Percentiles rank a stretch among this genome's conserved stretches.
Conservation (phyloP, 1,284 basidiomycete genomes). For the Rhizoctonia solani region DNA sequence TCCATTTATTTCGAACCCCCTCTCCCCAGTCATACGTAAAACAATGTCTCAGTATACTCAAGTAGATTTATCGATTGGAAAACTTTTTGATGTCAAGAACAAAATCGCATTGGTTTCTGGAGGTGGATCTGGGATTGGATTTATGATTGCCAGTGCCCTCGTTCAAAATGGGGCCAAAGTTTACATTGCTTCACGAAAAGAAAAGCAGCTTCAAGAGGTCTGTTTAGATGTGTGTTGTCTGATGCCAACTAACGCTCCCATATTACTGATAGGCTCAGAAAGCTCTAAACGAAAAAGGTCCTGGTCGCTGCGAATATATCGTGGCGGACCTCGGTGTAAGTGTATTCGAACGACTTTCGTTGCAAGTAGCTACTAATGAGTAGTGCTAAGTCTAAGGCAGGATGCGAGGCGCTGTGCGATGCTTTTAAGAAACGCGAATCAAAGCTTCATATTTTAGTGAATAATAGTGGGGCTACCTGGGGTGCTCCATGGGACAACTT, state of each 20-base stretch:
- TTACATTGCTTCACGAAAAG: constrained; percentile 85
- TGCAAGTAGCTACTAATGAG: background rate
- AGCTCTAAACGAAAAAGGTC: constrained; percentile 61
- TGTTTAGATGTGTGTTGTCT: constrained; percentile 39
- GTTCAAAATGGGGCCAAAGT: constrained; percentile 82
- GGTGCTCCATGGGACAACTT: constrained; percentile 74
- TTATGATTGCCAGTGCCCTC: constrained; percentile 79
- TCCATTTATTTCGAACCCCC: too few species aligned
- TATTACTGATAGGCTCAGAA: constrained; percentile 2
- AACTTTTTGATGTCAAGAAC: constrained; percentile 73
- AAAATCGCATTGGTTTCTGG: constrained; percentile 77
- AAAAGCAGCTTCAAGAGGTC: constrained; percentile 74
- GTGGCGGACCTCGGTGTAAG: constrained; percentile 72
- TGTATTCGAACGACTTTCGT: constrained; percentile 31
- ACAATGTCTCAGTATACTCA: constrained; percentile 39
- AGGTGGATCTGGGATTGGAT: constrained; percentile 76
- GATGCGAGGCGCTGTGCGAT: constrained; percentile 73
- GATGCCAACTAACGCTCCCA: constrained; percentile 40
- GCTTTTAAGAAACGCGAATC: constrained; percentile 70
- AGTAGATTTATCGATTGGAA: constrained; percentile 58
- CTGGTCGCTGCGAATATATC: constrained; percentile 68
- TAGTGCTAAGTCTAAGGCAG: constrained; percentile 65
- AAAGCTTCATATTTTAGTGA: constrained; percentile 77
- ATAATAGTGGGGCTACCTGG: constrained; percentile 82
- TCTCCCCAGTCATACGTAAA: too few species aligned